Evolutionary conservation across 371 early-diverging fungal genomes (phyloP), one percentile per base, ranked within the genome.

Genomic region (Batrachochytrium dendrobatidis): DNA sequence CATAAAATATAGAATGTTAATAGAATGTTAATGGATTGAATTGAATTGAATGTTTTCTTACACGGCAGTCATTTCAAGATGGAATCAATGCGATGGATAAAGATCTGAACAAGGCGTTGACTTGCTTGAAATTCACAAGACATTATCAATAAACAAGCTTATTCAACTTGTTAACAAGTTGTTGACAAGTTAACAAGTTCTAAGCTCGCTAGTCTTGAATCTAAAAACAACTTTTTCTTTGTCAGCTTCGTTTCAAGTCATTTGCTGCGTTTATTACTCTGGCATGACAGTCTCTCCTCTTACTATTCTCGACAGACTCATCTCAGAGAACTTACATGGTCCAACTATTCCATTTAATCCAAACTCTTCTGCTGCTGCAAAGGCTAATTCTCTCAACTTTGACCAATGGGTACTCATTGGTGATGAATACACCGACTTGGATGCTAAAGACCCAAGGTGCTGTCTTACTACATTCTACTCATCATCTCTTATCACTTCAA

Each of bases 41-140:
- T 15, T 15, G 20, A 39, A 15, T 39, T 15, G 39, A 20, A 39
- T 39, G 39, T 20, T 20, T 15, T 20, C 99, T 84, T 99, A 93
- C 53, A 39, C 20, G 39, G 15, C 15, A 20, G 20, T 20, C 15
- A 39, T 15, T 20, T 20, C 15, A 20, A 39, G 39, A 15, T 20
- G 20, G 39, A 39, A 20, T 15, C 15, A 15, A 39, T 15, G 39
- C 39, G 39, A 15, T 39, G 15, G 39, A 15, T 15, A 20, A 39
- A 20, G 15, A 15, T 20, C 39, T 39, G 15, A 15, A 15, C 39
- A 15, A 15, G 15, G 15, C 39, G 15, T 39, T 39, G 20, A 39
- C 15, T 15, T 15, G 39, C 15, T 15, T 15, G 15, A 15, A 20
- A 39, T 15, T 15, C 39, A 39, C 15, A 15, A 39, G 39, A 39